These are phyloP conservation scores for Tylopilus felleus DNA, from an alignment of 768 basidiomycete genomes.

Conservation along the genomic window DNA sequence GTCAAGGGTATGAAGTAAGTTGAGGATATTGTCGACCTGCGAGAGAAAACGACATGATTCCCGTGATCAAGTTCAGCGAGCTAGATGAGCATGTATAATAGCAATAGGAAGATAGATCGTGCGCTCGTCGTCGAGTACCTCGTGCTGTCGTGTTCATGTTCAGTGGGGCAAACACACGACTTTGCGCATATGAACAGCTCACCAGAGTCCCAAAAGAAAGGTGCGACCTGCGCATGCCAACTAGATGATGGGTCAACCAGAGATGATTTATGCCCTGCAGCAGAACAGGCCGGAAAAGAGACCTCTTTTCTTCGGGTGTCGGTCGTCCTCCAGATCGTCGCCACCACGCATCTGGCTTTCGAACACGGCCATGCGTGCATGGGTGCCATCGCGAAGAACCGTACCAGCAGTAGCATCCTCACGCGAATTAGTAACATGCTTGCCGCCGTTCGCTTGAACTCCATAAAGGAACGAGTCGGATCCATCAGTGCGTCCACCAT, in stretches of 20 bases:
- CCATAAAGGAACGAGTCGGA: conserved; percentile 72
- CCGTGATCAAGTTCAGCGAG: conserved; percentile 29
- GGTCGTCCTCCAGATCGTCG: conserved; percentile 63
- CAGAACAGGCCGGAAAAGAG: conserved; percentile 66
- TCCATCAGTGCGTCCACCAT: conserved; percentile 46
- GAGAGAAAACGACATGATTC: conserved; percentile 27
- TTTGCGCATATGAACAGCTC: neutral
- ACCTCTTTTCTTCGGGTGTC: conserved; percentile 56
- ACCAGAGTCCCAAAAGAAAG: conserved; percentile 24
- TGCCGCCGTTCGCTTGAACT: conserved; percentile 43
- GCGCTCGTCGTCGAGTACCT: conserved; percentile 31
- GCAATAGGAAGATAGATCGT: conserved; percentile 32
- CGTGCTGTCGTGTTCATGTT: conserved; percentile 16
- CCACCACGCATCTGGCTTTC: conserved; percentile 62
- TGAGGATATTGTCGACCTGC: conserved; percentile 32
- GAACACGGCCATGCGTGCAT: conserved; percentile 58
- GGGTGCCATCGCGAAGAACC: conserved; percentile 32
- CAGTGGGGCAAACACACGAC: neutral
- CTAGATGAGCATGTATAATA: conserved; percentile 33
- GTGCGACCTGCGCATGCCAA: conserved; percentile 31
- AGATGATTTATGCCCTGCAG: conserved; percentile 53
- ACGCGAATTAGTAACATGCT: conserved; percentile 48
- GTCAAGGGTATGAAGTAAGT: conserved; percentile 27
- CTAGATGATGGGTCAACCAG: conserved; percentile 26
- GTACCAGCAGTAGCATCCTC: conserved; percentile 51